These are phyloP conservation scores for Wickerhamiella brachini DNA, from an alignment of 805 yeast species.

Conservation along the genomic window DNA sequence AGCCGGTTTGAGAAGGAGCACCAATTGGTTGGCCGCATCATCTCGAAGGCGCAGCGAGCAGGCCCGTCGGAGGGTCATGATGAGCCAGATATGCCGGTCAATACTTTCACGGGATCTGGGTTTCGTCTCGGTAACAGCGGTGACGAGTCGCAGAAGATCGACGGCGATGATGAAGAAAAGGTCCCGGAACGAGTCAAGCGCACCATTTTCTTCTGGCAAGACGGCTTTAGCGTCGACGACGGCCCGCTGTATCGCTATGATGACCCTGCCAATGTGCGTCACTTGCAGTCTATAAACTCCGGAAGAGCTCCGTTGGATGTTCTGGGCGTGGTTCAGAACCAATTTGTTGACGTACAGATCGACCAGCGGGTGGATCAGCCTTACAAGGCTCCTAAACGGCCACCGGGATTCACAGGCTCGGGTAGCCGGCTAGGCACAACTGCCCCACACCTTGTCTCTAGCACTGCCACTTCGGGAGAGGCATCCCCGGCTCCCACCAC, in stretches of 20 bases:
- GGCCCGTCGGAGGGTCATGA: constrained; percentile 9
- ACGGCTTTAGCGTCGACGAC: constrained; percentile 91
- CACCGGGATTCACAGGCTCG: constrained; percentile 59
- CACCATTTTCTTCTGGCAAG: constrained; percentile 87
- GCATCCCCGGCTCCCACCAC: constrained; percentile 10
- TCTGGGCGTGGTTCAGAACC: constrained; percentile 74
- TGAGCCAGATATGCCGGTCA: constrained; percentile 4
- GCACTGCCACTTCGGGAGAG: constrained; percentile 7
- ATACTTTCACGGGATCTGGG: constrained; percentile 22
- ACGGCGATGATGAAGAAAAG: constrained; percentile 2
- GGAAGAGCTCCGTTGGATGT: constrained; percentile 86
- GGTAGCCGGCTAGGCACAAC: constrained; percentile 88
- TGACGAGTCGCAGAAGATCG: constrained; percentile 4
- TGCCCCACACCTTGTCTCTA: constrained; percentile 52
- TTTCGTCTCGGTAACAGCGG: constrained; percentile 21
- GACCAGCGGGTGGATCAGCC: constrained; percentile 69
- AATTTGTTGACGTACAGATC: constrained; percentile 88
- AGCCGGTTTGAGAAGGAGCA: constrained; percentile 8
- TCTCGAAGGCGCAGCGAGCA: constrained; percentile 23
- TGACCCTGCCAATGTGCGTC: constrained; percentile 75
- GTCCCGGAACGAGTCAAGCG: constrained; percentile 29
- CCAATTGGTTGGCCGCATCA: constrained; percentile 24
- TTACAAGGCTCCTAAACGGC: constrained; percentile 51
- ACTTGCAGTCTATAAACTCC: constrained; percentile 63
- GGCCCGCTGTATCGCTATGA: constrained; percentile 78